These are phyloP conservation scores for Pleodorina starrii DNA, from an alignment of 139 green algal species.

Conservation along the genomic window DNA sequence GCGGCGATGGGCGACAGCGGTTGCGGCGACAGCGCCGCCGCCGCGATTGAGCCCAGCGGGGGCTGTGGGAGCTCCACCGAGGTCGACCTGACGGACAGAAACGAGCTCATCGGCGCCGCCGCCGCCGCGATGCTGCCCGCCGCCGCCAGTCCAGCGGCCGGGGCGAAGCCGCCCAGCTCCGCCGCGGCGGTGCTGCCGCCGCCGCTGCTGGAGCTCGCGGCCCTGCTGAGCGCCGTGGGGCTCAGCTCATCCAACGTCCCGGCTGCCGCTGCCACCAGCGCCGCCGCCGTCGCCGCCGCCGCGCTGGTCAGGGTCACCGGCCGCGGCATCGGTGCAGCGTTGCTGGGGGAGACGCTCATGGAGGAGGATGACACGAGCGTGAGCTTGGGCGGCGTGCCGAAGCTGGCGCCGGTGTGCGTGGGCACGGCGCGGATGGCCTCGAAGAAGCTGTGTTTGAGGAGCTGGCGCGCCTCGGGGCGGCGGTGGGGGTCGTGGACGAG, in stretches of 20 bases:
- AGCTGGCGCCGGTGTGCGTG: neutral
- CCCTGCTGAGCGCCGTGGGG: neutral
- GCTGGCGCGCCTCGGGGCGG: slow-evolving; percentile 88
- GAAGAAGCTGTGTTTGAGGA: slow-evolving; percentile 97
- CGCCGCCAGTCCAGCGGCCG: neutral
- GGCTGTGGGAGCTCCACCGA: neutral
- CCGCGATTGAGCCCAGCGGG: neutral
- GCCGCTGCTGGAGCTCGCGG: neutral
- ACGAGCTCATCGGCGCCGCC: neutral
- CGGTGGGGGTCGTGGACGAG: slow-evolving; percentile 75
- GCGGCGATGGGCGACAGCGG: neutral
- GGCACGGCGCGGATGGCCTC: slow-evolving; percentile 70
- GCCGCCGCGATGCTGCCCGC: slow-evolving; percentile 16
- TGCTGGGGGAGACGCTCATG: neutral
- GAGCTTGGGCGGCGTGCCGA: neutral
- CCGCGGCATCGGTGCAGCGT: neutral
- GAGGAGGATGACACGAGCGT: neutral
- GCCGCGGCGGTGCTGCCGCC: too few relatives aligned
- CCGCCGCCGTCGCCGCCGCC: neutral
- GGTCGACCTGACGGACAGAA: neutral
- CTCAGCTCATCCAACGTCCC: neutral
- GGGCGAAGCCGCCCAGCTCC: neutral
- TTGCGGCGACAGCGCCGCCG: neutral
- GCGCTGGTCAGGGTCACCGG: neutral
- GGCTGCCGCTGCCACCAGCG: neutral